These are phyloP conservation scores for Paraconiothyrium sp. DNA, from an alignment of 2,329 filamentous ascomycete genomes.

Conservation along the genomic window DNA sequence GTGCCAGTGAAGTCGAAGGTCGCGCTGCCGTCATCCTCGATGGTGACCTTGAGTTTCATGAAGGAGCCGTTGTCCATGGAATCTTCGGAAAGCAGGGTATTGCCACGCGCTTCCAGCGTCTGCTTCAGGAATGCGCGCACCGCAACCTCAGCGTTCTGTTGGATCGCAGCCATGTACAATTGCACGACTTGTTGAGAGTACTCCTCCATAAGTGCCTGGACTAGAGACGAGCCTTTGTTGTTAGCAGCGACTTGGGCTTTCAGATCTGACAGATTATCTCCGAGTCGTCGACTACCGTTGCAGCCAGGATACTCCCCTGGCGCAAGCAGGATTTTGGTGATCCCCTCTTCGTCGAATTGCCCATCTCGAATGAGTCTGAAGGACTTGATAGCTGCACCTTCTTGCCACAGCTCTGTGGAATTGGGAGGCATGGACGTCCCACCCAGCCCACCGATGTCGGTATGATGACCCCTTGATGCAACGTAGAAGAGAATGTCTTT, in stretches of 20 bases:
- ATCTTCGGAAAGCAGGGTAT: conserved; percentile 42
- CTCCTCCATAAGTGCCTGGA: conserved; percentile 49
- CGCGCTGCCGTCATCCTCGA: conserved; percentile 44
- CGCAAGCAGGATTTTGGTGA: conserved; percentile 40
- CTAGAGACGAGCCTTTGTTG: conserved; percentile 46
- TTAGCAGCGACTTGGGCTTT: conserved; percentile 49
- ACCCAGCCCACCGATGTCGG: conserved; percentile 36
- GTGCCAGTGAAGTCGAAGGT: conserved; percentile 56
- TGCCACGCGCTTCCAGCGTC: conserved; percentile 23
- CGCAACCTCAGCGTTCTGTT: conserved; percentile 44
- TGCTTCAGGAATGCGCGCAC: conserved; percentile 44
- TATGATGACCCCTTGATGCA: conserved; percentile 41
- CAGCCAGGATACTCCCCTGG: conserved; percentile 43
- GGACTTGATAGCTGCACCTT: conserved; percentile 58
- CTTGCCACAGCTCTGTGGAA: conserved; percentile 51
- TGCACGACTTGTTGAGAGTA: conserved; percentile 48
- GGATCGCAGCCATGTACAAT: conserved; percentile 54
- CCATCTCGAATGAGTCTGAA: conserved; percentile 49
- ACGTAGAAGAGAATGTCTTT: conserved; percentile 36
- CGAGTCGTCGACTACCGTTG: conserved; percentile 40
- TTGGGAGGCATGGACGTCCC: conserved; percentile 54
- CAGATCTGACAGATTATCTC: conserved; percentile 49
- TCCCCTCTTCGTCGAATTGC: conserved; percentile 46
- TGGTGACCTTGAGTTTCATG: conserved; percentile 47
- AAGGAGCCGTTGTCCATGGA: conserved; percentile 55